A percentile compares a stretch with the other conserved stretches of the same genome.
phyloP scores from a whole-genome alignment of 148 eudicot genomes.

The Silene latifolia region DNA sequence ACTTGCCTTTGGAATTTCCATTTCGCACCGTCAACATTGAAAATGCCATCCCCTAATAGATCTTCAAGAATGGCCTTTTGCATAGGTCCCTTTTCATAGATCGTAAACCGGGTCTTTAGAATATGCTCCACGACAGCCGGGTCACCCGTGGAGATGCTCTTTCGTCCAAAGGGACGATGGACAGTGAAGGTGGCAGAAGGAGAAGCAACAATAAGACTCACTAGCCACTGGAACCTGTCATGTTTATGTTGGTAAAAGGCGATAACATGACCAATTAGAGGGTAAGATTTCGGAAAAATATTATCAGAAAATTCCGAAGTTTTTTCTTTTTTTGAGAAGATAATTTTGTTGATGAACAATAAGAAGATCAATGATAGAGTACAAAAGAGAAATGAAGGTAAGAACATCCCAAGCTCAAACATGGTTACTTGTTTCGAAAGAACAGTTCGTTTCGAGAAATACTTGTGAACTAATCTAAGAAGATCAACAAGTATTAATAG shows the following conservation, averaged over 20 bases:
- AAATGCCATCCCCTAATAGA: constrained; percentile 44
- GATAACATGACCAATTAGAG: constrained; percentile 25
- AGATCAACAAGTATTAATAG: neutral
- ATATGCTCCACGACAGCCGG: constrained; percentile 25
- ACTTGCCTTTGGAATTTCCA: constrained; percentile 56
- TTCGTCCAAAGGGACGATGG: constrained; percentile 17
- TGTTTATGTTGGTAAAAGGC: constrained; percentile 16
- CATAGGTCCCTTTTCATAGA: constrained; percentile 35
- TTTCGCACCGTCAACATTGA: constrained; percentile 37
- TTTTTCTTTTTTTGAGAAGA: neutral
- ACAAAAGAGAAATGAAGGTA: neutral
- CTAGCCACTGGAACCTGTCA: constrained; percentile 18
- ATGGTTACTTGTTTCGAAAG: neutral
- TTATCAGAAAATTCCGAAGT: neutral
- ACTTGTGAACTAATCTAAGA: neutral
- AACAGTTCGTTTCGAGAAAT: neutral
- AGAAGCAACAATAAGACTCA: constrained; percentile 21
- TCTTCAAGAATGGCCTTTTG: constrained; percentile 19
- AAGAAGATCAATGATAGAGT: neutral
- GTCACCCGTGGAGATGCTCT: constrained; percentile 6
- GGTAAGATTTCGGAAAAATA: constrained; percentile 21
- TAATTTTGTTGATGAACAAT: neutral
- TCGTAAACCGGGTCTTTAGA: constrained; percentile 19
- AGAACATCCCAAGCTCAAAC: constrained; percentile 3
- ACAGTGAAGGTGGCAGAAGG: constrained; percentile 17